Base-by-base conservation (phyloP, 345 rosid genomes). In the Garcia nutans region DNA sequence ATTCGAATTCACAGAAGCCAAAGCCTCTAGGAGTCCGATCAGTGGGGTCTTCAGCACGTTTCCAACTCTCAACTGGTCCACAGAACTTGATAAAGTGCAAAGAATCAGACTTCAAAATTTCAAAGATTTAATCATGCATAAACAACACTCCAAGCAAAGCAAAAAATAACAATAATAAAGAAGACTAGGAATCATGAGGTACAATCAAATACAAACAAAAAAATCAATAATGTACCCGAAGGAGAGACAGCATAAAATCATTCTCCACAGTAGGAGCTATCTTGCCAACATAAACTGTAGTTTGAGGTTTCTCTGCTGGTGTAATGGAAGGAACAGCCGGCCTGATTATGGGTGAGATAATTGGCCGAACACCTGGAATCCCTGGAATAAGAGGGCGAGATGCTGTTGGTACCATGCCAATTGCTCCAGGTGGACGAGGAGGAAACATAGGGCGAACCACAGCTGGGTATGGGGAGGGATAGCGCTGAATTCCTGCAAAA, bases 211-310 rank as follows among this genome's bases (percentile, higher is more conserved):
- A 52, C 19, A 50, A 73, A 68, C 64, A 41, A 44, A 10, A 68
- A 9, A 44, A 59, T 54, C 54, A 17, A 54, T 66, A 73, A 76
- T 81, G 78, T 81, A 93, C 98, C 85, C 82, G 88, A 75, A 96
- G 97, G 65, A 92, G 80, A 68, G 97, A 83, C 41, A 89, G 88
- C 91, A 96, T 92, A 78, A 90, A 93, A 67, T 93, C 97, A 88
- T 92, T 90, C 79, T 90, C 97, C 64, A 91, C 97, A 19, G 93
- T 81, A 64, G 93, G 78, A 58, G 97, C 90, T 81, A 96, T 96
- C 91, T 93, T 93, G 88, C 98, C 98, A 81, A 96, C 86, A 85
- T 93, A 96, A 79, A 96, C 93, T 15, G 97, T 93, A 60, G 97
- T 93, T 82, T 93, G 98, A 52, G 98, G 98, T 85, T 92, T 93